Base-by-base conservation (phyloP, 139 green algal species). In the Trebouxia sp. region DNA sequence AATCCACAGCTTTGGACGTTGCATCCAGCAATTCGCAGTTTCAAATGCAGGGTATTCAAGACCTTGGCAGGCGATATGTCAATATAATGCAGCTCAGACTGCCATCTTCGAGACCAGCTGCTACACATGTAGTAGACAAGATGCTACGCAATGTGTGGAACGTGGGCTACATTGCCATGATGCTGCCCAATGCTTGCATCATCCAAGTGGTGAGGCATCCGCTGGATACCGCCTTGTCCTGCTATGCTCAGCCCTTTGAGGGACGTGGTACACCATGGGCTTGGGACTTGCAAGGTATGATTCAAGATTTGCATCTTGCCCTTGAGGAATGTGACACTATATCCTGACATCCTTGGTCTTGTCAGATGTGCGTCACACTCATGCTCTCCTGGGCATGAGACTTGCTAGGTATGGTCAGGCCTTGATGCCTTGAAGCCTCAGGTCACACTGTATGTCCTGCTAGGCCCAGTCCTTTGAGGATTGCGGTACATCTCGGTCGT, bases 131-230 rank as follows among this genome's bases (percentile, higher is more conserved):
- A 10, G 91, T 96, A 41, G 92, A 96, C 87, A 96, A 96, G 85
- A 95, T 95, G 91, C 90, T 96, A 82, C 89, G 88, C 43, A 95
- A 95, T 87, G 48, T 87, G 39, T 94, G 85, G 72, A 87, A 90
- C 39, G 22, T 92, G 24, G 90, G 90, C 28, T 92, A 94, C 86
- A 93, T 96, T 45, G 50, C 87, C n/a, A 84, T 94, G 74, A 80
- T 94, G 80, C 82, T 96, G 67, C 90, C 91, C 0, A 37, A 82
- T 15, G 67, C 90, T 17, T 94, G 88, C 85, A 85, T 96, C 53
- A 58, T 96, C 3, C 87, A 93, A 65, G 87, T 88, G 30, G 83
- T 86, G 45, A 83, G 91, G 1, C 91, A 95, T 83, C 90, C 90
- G 12, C 76, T 94, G 80, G 91, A 95, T 51, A 83, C 85, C 39